Percentiles rank a stretch among this genome's conserved stretches.
Evolutionary conservation across 1,284 basidiomycete species (phyloP).

Genomic region (Apiotrichum laibachii): DNA sequence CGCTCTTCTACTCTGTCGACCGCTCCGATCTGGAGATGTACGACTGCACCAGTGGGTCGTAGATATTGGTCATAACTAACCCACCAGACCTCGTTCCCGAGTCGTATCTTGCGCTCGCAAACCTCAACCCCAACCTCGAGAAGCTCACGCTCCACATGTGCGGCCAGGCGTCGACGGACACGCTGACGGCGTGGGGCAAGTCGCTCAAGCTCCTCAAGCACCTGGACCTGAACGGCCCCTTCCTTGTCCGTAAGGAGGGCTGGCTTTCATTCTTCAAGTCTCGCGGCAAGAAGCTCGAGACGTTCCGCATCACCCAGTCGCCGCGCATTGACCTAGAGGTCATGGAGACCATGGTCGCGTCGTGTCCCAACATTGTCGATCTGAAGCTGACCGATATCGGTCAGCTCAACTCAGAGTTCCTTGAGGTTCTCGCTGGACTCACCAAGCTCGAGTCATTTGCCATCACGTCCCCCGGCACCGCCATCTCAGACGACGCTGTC

Average conservation of each 20-base stretch:
- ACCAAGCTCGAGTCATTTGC: conserved; percentile 40
- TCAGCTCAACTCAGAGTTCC: conserved; percentile 64
- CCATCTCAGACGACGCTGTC: conserved; percentile 61
- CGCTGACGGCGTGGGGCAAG: conserved; percentile 64
- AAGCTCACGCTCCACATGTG: conserved; percentile 78
- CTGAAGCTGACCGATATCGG: conserved; percentile 80
- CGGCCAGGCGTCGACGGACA: conserved; percentile 73
- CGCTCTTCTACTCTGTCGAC: conserved; percentile 74
- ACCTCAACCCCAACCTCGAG: conserved; percentile 76
- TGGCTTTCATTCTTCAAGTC: conserved; percentile 75
- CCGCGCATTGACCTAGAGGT: conserved; percentile 81
- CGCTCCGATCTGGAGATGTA: conserved; percentile 73
- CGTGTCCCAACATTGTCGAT: conserved; percentile 64
- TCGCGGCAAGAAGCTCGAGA: conserved; percentile 62
- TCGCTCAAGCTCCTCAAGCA: conserved; percentile 65
- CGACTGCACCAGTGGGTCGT: conserved; percentile 86
- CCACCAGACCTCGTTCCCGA: conserved; percentile 63
- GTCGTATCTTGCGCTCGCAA: conserved; percentile 66
- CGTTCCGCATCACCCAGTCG: conserved; percentile 78
- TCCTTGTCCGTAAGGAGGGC: conserved; percentile 70
- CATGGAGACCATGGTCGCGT: conserved; percentile 61
- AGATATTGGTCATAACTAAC: neutral
- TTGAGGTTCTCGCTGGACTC: conserved; percentile 56
- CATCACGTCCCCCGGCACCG: conserved; percentile 42
- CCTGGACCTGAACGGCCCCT: conserved; percentile 83